phyloP scores from a whole-genome alignment of 192 early-diverging fungal species.

The Powellomyces hirtus region DNA sequence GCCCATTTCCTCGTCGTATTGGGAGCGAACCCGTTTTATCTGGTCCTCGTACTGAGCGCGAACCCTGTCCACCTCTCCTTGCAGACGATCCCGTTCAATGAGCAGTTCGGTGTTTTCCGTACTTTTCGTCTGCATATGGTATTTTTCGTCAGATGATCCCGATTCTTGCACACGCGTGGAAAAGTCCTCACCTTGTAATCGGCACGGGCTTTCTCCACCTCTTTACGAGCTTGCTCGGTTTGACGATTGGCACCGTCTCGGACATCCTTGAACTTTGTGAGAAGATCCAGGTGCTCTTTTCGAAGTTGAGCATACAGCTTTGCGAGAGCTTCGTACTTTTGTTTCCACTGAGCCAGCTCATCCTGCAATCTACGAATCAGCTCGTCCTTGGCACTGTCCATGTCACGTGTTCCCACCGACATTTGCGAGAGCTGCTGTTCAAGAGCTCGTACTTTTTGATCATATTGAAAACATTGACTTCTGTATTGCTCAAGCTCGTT shows the following conservation, averaged over 20 bases:
- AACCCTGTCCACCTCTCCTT: constrained; percentile 76
- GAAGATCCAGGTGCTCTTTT: constrained; percentile 90
- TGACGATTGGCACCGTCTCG: constrained; percentile 67
- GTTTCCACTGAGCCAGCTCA: constrained; percentile 93
- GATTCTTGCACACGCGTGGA: too few species aligned
- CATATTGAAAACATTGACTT: constrained; percentile 85
- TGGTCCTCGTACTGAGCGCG: constrained; percentile 67
- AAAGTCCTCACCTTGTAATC: constrained; percentile 43
- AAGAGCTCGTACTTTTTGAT: constrained; percentile 75
- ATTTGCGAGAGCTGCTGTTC: constrained; percentile 80
- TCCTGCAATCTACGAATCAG: constrained; percentile 82
- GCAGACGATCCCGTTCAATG: constrained; percentile 83
- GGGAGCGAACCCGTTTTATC: constrained; percentile 27
- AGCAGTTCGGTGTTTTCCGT: constrained; percentile 76
- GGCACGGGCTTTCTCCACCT: constrained; percentile 67
- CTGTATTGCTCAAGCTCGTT: constrained; percentile 75
- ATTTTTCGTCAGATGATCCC: too few species aligned
- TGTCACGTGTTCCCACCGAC: constrained; percentile 66
- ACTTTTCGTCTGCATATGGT: constrained; percentile 38
- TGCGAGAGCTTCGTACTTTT: constrained; percentile 96
- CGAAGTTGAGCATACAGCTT: constrained; percentile 97
- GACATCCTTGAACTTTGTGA: constrained; percentile 86
- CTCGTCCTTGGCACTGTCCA: constrained; percentile 80
- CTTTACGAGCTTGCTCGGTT: constrained; percentile 79
- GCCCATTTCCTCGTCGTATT: constrained; percentile 79